Base-by-base conservation (phyloP, 192 early-diverging fungal genomes). In the Coemansia biformis region DNA sequence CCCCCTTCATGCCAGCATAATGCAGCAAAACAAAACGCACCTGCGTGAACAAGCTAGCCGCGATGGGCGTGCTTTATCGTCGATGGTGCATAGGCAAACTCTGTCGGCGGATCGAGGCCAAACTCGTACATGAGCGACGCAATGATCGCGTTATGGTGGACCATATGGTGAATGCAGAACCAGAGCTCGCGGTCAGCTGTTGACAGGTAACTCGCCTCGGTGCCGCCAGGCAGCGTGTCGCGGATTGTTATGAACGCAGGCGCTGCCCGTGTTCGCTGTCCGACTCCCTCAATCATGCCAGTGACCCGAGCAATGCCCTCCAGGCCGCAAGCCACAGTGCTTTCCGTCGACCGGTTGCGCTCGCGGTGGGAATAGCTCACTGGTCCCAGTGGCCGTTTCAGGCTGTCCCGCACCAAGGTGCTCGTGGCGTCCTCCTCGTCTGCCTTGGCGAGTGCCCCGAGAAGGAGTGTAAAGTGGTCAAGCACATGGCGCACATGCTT, bases 401-500 rank as follows among this genome's bases (percentile, higher is more conserved):
- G 28, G n/a, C n/a, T n/a, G n/a, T n/a, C n/a, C n/a, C n/a, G n/a
- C n/a, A n/a, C n/a, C n/a, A n/a, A n/a, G n/a, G n/a, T n/a, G n/a
- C n/a, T n/a, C n/a, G n/a, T n/a, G n/a, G n/a, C n/a, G n/a, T n/a
- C n/a, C 26, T 17, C 16, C 4, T 14, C 28, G 4, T 44, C 43
- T 10, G 24, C n/a, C 21, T n/a, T 12, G 9, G 33, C 17, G 6
- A 59, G 24, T 10, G 52, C 53, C 0, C 41, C 17, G 9, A 66
- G 40, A 2, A 78, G 51, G 34, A 75, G 40, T 11, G 34, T 14
- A 40, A 71, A 78, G 53, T 78, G 77, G 36, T 78, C 77, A 11
- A 71, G 57, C 7, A 78, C 24, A 36, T 78, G 77, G n/a, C 77
- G 77, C 8, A 78, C 62, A 17, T 78, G 77, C 56, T 78, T 78